A percentile compares a stretch with the other conserved stretches of the same genome.
Evolutionary conservation across 768 basidiomycete genomes (phyloP).

Genomic region (Russula abietina): DNA sequence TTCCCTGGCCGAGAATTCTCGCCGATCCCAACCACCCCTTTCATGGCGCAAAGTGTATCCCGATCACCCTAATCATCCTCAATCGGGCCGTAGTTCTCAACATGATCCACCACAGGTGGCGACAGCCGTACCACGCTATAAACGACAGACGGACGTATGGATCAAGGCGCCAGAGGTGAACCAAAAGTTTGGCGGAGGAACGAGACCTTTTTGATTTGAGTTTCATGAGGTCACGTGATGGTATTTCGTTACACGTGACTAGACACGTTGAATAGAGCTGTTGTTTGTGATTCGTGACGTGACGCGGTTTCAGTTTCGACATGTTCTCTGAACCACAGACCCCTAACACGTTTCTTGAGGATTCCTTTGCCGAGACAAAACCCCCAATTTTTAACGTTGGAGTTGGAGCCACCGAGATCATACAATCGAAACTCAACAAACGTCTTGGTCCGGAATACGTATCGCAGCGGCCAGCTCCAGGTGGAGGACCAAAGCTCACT

Average conservation of each 20-base stretch:
- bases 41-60: neutral
- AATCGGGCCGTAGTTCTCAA: neutral
- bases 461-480: conserved; percentile 82
- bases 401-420: conserved; percentile 43
- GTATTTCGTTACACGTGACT: neutral
- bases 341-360: conserved; percentile 3
- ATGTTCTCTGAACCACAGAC: conserved; percentile 23
- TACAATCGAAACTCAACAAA: conserved; percentile 79
- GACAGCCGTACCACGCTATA: neutral
- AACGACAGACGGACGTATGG: neutral
- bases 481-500: conserved; percentile 79
- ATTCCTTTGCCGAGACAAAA: conserved; percentile 14
- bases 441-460: conserved; percentile 94
- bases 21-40: neutral
- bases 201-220: neutral
- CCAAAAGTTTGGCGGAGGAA: neutral
- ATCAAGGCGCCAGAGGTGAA: neutral
- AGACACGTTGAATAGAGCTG: neutral
- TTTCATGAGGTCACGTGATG: neutral
- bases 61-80: neutral
- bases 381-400: neutral
- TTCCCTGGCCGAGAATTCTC: neutral
- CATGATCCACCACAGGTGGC: neutral
- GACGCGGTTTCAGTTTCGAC: neutral
- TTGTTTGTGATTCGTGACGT: neutral